These are phyloP conservation scores for Taiozyma onychis DNA, from an alignment of 1,139 yeast genomes.

Conservation along the genomic window DNA sequence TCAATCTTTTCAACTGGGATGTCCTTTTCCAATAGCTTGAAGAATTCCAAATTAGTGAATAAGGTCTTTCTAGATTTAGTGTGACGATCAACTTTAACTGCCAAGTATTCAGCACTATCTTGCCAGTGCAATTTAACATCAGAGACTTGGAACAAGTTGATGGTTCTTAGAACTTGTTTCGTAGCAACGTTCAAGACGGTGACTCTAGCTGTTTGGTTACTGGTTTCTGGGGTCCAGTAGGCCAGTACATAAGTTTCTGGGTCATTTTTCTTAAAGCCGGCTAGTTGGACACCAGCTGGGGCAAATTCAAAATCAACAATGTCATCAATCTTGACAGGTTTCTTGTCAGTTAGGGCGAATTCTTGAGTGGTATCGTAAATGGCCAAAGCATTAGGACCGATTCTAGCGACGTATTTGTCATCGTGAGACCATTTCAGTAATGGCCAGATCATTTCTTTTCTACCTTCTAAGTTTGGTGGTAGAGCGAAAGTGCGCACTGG, in stretches of 20 bases:
- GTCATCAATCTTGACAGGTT: constrained; percentile 78
- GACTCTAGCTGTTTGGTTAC: constrained; percentile 93
- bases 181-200: constrained; percentile 86
- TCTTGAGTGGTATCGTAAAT: constrained; percentile 72
- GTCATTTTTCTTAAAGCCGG: constrained; percentile 43
- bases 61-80: constrained; percentile 91
- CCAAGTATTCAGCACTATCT: constrained; percentile 73
- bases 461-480: constrained; percentile 68
- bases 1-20: constrained; percentile 95
- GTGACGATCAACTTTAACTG: constrained; percentile 96
- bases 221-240: constrained; percentile 95
- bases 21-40: constrained; percentile 81
- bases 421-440: constrained; percentile 94
- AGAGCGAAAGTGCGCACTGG: constrained; percentile 88
- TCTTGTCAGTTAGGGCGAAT: constrained; percentile 72
- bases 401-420: constrained; percentile 92
- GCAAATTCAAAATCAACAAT: constrained; percentile 94
- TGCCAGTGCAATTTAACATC: constrained; percentile 96
- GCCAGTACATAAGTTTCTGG: constrained; percentile 59
- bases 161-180: constrained; percentile 78
- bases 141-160: constrained; percentile 90
- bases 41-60: constrained; percentile 89
- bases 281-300: constrained; percentile 75
- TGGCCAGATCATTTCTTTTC: constrained; percentile 90
- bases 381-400: constrained; percentile 90